Conservation (phyloP, 768 basidiomycete species). For the Agrocybe pediades region DNA sequence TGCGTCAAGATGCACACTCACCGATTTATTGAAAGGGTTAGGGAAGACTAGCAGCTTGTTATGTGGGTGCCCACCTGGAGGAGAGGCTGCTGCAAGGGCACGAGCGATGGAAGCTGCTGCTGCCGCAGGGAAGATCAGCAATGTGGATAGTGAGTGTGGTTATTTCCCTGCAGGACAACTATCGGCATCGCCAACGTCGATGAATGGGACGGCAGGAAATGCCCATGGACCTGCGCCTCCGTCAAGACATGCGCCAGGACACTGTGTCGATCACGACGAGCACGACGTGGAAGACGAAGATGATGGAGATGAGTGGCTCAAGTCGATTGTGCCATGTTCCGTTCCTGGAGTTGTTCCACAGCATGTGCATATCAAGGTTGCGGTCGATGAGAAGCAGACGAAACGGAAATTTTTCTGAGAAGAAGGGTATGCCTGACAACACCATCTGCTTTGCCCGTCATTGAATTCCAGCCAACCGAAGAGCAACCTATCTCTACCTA, state of each 20-base stretch:
- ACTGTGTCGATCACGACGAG: constrained; percentile 68
- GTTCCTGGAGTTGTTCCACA: constrained; percentile 39
- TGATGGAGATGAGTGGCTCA: constrained; percentile 89
- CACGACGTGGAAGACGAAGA: constrained; percentile 69
- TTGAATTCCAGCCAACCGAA: not conserved
- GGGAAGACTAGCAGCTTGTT: constrained; percentile 76
- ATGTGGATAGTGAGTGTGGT: not conserved
- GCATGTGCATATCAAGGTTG: constrained; percentile 77
- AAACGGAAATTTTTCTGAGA: constrained; percentile 80
- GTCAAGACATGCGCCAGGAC: constrained; percentile 31
- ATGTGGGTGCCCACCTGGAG: constrained; percentile 67
- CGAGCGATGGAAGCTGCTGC: not conserved
- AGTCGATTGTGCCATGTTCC: constrained; percentile 71
- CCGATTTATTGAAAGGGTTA: constrained; percentile 83
- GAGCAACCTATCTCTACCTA: not conserved
- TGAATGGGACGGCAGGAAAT: constrained; percentile 8
- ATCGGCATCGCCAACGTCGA: not conserved
- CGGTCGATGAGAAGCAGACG: constrained; percentile 65
- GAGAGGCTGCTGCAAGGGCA: not conserved
- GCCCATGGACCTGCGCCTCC: not conserved
- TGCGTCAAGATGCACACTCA: constrained; percentile 84
- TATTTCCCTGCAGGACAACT: not conserved
- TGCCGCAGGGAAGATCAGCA: constrained; percentile 1
- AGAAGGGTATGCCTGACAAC: not conserved
- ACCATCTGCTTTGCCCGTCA: not conserved